Conservation (phyloP, 2,329 filamentous ascomycete species). For the Thielaviopsis musarum region DNA sequence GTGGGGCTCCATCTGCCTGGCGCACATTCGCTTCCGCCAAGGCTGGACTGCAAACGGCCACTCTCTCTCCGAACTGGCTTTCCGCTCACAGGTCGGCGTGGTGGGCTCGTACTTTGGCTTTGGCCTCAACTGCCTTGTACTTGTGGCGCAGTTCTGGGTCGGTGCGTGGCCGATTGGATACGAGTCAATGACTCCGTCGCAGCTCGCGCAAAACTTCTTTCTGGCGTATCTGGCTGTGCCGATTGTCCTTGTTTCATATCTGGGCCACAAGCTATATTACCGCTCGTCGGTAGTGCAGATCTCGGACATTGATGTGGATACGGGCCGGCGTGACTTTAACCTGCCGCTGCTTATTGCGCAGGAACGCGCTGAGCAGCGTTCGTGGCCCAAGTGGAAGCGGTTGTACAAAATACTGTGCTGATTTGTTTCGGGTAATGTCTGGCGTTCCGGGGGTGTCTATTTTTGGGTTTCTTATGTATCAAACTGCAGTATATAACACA, state of each 20-base stretch:
- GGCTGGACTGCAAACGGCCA: constrained; percentile 60
- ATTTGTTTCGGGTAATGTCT: neutral
- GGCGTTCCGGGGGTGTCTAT: neutral
- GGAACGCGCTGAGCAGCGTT: constrained; percentile 55
- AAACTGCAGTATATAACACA: too few species aligned
- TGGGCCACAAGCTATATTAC: constrained; percentile 60
- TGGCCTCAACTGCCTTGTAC: constrained; percentile 54
- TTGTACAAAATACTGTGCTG: constrained; percentile 58
- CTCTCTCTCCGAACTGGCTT: constrained; percentile 61
- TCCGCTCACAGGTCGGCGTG: constrained; percentile 62
- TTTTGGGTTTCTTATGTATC: neutral
- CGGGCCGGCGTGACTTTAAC: constrained; percentile 73
- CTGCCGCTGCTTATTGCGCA: constrained; percentile 61
- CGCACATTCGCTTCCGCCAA: constrained; percentile 77
- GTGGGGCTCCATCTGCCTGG: constrained; percentile 73
- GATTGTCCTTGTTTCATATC: constrained; percentile 49
- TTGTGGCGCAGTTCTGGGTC: constrained; percentile 78
- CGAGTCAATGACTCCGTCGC: constrained; percentile 22
- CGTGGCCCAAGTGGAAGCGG: constrained; percentile 64
- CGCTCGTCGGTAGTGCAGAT: constrained; percentile 49
- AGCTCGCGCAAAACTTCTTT: constrained; percentile 53
- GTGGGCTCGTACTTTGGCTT: constrained; percentile 69
- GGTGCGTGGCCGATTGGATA: constrained; percentile 60
- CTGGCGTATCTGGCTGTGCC: constrained; percentile 53
- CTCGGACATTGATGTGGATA: constrained; percentile 71